Evolutionary conservation across 352 stramenopile genomes (phyloP), one percentile per base, ranked within the genome.

Genomic region (Achlya hypogyna): DNA sequence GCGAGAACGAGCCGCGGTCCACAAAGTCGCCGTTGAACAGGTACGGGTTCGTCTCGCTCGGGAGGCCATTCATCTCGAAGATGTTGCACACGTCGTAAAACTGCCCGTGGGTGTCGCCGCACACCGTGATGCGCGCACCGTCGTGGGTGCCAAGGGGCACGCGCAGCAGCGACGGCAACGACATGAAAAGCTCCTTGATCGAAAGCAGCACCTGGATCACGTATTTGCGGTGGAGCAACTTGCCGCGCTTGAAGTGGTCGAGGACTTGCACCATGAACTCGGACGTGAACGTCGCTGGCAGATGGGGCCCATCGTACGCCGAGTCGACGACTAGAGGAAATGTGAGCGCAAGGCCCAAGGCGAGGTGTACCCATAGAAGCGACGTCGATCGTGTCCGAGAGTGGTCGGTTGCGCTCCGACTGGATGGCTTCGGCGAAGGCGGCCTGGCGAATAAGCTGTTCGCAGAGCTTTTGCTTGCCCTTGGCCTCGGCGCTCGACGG

Each of bases 11-110:
- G 10, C 97, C 97, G 62, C 97, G 91, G 78, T 99, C 97, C 10
- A 99, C 97, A 72, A 99, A 99, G 76, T 99, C 97, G 53, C 90
- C 97, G 86, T 99, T 99, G 81, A 99, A 99, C 60, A 99, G 83
- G 80, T 99, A 99, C 34, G 96, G 96, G 74, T 99, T 99, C 28
- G 75, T 85, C 58, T 88, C 76, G 29, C 87, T 97, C 20, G 97
- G 97, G 67, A 96, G 82, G 14, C 97, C 97, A 74, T 99, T 99
- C 23, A 99, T 74, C 59, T 98, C 86, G 75, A 99, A 99, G 71
- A 99, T 99, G 78, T 99, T 98, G 72, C 98, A 93, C 34, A 99
- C 88, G 74, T 99, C 97, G 77, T 99, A 99, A 74, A 98, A 99
- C 79, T 99, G 97, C 16, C 63, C 97, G 76, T 99, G 97, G 0